Percentiles rank a stretch among this genome's conserved stretches.
Conservation (phyloP, 441 rosid species). For the Rhodomyrtus psidioides region DNA sequence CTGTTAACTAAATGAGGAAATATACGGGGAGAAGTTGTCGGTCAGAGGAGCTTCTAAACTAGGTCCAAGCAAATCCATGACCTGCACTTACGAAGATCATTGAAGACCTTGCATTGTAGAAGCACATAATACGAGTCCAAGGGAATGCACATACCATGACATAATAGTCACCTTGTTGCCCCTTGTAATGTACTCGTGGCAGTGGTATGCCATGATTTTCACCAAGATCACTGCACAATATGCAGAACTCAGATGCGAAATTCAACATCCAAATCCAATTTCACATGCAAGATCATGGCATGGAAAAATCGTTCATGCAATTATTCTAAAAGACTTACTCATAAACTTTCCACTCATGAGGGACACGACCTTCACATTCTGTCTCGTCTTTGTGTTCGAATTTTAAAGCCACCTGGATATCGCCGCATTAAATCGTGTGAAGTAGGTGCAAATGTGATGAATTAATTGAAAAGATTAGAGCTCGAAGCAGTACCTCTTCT, state of each 20-base stretch:
- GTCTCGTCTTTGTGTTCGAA: constrained; percentile 82
- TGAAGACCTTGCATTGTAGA: background rate
- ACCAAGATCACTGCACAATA: background rate
- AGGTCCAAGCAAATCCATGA: background rate
- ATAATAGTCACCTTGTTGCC: background rate
- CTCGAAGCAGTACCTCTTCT: background rate
- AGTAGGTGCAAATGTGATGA: too few species aligned
- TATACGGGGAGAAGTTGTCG: background rate
- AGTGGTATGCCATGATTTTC: constrained; percentile 1
- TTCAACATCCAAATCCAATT: background rate
- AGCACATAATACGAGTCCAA: background rate
- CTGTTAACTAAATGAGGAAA: background rate
- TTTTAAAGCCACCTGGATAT: constrained; percentile 38
- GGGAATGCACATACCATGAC: background rate
- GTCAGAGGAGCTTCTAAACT: background rate
- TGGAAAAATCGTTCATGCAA: background rate
- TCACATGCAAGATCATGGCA: background rate
- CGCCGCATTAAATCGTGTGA: background rate
- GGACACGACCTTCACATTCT: constrained; percentile 81
- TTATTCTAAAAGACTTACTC: constrained; percentile 31
- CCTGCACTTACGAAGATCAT: background rate
- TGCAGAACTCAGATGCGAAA: background rate
- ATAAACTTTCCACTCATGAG: constrained; percentile 95
- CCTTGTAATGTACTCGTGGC: constrained; percentile 4
- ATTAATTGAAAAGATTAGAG: background rate